Percentiles rank a stretch among this genome's conserved stretches.
These are phyloP conservation scores for Aspergillus ruber DNA, from an alignment of 2,329 filamentous ascomycete genomes.

Conservation along the genomic window DNA sequence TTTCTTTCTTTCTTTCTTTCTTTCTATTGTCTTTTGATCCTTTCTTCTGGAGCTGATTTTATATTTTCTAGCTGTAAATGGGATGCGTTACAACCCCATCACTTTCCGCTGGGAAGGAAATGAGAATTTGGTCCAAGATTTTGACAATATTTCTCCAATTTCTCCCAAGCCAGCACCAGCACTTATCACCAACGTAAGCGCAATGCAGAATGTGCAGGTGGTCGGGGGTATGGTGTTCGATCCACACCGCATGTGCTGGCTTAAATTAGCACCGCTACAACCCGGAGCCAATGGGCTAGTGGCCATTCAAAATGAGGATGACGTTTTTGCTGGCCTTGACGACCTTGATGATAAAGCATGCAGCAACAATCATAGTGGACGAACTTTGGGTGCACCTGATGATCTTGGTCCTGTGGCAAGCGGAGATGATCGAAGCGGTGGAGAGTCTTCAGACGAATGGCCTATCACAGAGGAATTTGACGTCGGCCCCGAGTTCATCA, in stretches of 20 bases:
- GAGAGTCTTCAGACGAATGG: constrained; percentile 61
- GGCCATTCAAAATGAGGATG: constrained; percentile 74
- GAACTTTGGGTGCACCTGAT: constrained; percentile 19
- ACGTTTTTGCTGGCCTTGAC: constrained; percentile 91
- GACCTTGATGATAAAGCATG: constrained; percentile 66
- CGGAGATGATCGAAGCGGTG: constrained; percentile 36
- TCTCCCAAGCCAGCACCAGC: constrained; percentile 50
- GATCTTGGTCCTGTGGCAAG: constrained; percentile 20
- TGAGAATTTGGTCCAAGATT: constrained; percentile 71
- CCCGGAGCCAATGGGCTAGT: constrained; percentile 29
- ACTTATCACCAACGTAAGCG: constrained; percentile 83
- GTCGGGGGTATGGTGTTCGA: constrained; percentile 99
- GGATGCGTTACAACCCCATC: constrained; percentile 89
- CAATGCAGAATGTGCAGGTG: constrained; percentile 80
- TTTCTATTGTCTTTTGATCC: constrained; percentile 3
- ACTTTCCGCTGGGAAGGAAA: constrained; percentile 94
- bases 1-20: neutral
- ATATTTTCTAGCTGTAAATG: constrained; percentile 63
- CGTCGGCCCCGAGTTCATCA: constrained; percentile 88
- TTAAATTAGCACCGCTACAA: constrained; percentile 61
- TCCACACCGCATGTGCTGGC: constrained; percentile 94
- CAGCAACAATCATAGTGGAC: constrained; percentile 15
- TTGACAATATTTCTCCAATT: constrained; percentile 54
- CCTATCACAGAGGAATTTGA: constrained; percentile 95
- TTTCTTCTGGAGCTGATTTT: constrained; percentile 9